These are phyloP conservation scores for Colletotrichum sp. DNA, from an alignment of 2,329 filamentous ascomycete genomes.

Conservation along the genomic window DNA sequence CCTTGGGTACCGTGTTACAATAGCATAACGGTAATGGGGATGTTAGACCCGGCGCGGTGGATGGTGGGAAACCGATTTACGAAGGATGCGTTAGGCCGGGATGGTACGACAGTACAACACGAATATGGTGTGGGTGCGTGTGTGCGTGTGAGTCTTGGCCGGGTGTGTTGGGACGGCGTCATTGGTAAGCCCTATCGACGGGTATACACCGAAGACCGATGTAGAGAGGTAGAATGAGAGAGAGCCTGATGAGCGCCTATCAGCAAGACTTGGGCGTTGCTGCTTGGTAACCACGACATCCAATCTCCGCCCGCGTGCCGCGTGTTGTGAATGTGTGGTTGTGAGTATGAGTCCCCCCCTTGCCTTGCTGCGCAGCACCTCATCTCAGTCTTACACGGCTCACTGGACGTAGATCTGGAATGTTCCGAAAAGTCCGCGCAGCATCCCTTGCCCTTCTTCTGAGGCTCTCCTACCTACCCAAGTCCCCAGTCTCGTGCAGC, in stretches of 20 bases:
- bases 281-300: constrained; percentile 15
- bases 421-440: constrained; percentile 6
- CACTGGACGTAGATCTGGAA: neutral
- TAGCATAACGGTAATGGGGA: neutral
- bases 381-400: neutral
- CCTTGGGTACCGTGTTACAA: neutral
- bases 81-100: constrained; percentile 15
- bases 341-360: neutral
- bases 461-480: neutral
- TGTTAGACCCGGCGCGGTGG: neutral
- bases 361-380: neutral
- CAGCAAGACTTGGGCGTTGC: neutral
- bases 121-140: neutral
- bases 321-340: neutral
- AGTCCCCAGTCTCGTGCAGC: neutral
- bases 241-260: neutral
- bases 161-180: neutral
- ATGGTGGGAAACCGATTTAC: neutral
- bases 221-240: neutral
- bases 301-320: constrained; percentile 14
- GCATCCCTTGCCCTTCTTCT: constrained; percentile 2
- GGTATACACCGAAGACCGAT: constrained; percentile 1
- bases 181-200: constrained; percentile 12
- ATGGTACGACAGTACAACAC: neutral
- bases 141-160: neutral